Percentiles rank a stretch among this genome's conserved stretches.
Conservation (phyloP, 345 rosid species). For the Populus ilicifolia region DNA sequence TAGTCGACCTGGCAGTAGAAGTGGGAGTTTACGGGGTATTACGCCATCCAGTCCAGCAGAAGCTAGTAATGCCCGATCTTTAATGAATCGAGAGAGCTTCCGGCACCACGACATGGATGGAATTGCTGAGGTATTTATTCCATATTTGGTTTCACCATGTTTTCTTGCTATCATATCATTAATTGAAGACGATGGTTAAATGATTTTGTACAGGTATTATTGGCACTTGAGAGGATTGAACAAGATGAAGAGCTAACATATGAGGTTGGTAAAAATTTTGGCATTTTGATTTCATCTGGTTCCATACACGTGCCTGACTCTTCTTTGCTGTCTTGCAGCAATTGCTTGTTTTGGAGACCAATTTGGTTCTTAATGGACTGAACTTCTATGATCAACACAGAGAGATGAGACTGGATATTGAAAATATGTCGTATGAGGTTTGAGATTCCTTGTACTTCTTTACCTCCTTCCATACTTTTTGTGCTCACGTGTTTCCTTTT, state of each 20-base stretch:
- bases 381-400: constrained; percentile 81
- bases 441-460: constrained; percentile 14
- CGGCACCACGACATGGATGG: constrained; percentile 65
- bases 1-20: constrained; percentile 32
- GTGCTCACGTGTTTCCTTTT: not conserved
- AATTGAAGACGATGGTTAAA: not conserved
- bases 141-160: not conserved
- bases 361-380: constrained; percentile 63
- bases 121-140: constrained; percentile 70
- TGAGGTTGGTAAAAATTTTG: constrained; percentile 51
- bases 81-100: constrained; percentile 49
- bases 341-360: constrained; percentile 74
- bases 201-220: constrained; percentile 52
- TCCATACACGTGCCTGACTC: constrained; percentile 2
- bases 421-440: constrained; percentile 97
- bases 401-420: constrained; percentile 94
- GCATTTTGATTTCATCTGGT: constrained; percentile 1
- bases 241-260: constrained; percentile 74
- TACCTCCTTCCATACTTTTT: not conserved
- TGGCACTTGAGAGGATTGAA: constrained; percentile 87
- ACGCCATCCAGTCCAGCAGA: constrained; percentile 59
- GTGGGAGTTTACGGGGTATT: constrained; percentile 37
- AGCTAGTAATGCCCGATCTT: constrained; percentile 37
- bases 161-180: not conserved
- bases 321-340: constrained; percentile 52